Base-by-base conservation (phyloP, 2,329 filamentous ascomycete species). In the Hymenoscyphus albidus region DNA sequence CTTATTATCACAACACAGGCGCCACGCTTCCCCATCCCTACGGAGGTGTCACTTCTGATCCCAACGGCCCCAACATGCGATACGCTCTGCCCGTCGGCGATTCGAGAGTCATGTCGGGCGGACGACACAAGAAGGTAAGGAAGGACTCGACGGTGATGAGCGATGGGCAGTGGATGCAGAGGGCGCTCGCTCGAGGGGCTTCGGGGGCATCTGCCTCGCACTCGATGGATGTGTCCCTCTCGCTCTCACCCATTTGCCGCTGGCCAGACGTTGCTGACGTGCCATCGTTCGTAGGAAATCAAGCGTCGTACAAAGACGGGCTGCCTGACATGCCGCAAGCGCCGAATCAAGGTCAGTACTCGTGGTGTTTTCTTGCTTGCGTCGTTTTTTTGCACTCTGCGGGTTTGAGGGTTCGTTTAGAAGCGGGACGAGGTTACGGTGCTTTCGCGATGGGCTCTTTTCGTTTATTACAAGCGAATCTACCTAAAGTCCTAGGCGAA, bases 221-320 rank as follows among this genome's bases (percentile, higher is more conserved):
- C 35, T 35, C 35, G 35, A 35, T 5, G 3, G 31, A 56, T 56
- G 51, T 6, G 18, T 32, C 51, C n/a, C 9, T 18, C 22, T 27
- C 13, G 13, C 9, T 18, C 22, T 27, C 27, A 14, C 16, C 18
- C 54, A 57, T 31, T 32, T 14, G 54, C 13, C 31, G 32, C 54
- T 31, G 10, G 14, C 16, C 31, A 38, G 44, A n/a, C 7, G n/a
- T 5, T 68, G 69, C 74, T 74, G 65, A 75, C 70, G 62, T 56
- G 62, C 59, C 62, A 35, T 69, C 59, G 40, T 42, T 48, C n/a
- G 18, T 66, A 90, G 78, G 88, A 92, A 78, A 90, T 91, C 76
- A 91, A 91, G 79, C 82, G 88, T 70, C 82, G 89, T 74, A 91
- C 89, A 64, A 90, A 90, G 78, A 90, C 87, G 1, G 87, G 87